These are phyloP conservation scores for Tritrichomonas foetus DNA, from an alignment of 208 protist species.

Conservation along the genomic window DNA sequence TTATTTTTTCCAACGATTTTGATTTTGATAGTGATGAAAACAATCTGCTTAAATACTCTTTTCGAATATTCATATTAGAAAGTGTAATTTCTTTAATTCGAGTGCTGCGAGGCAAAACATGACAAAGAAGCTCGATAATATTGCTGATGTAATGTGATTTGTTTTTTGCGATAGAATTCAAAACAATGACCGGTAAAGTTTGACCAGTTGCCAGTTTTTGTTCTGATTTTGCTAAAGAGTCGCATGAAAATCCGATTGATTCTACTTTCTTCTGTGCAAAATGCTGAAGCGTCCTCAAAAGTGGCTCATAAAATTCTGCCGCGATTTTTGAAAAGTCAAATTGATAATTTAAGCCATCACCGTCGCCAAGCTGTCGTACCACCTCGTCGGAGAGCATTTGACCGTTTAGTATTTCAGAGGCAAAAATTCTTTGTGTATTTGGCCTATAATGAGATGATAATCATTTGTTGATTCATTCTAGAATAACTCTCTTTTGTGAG, in stretches of 20 bases:
- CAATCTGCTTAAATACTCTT: background rate
- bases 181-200: background rate
- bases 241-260: background rate
- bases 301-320: background rate
- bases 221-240: background rate
- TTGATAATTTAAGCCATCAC: too few relatives aligned
- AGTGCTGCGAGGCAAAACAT: background rate
- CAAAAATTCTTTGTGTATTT: too few relatives aligned
- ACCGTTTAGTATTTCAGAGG: too few relatives aligned
- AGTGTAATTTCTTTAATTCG: background rate
- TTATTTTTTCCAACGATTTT: slow-evolving; percentile 9
- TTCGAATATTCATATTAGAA: background rate
- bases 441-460: too few relatives aligned
- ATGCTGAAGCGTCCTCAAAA: background rate
- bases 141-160: slow-evolving; percentile 7
- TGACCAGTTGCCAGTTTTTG: background rate
- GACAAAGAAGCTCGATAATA: background rate
- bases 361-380: too few relatives aligned
- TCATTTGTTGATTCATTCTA: too few relatives aligned
- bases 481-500: too few relatives aligned
- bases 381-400: too few relatives aligned
- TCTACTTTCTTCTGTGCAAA: slow-evolving; percentile 11
- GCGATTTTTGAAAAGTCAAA: too few relatives aligned
- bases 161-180: background rate
- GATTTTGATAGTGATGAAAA: background rate